These are phyloP conservation scores for Tripidium arundinaceum DNA, from an alignment of 202 grass and related monocot species.

Conservation along the genomic window DNA sequence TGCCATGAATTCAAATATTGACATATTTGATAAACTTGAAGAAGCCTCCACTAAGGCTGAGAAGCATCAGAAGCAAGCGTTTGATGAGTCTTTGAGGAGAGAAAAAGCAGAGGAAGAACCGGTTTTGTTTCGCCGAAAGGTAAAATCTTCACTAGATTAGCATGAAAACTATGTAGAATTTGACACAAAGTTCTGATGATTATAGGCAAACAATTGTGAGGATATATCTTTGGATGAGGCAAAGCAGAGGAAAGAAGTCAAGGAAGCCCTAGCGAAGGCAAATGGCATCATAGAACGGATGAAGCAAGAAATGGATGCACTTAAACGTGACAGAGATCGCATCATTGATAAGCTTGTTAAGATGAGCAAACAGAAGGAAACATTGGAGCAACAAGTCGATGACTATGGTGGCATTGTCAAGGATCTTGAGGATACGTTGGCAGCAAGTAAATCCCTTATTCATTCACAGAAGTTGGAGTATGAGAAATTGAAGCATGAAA, in stretches of 20 bases:
- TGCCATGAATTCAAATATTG: slow-evolving; percentile 31
- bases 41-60: slow-evolving; percentile 34
- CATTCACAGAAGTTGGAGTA: slow-evolving; percentile 39
- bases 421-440: slow-evolving; percentile 32
- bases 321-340: slow-evolving; percentile 43
- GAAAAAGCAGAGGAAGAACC: slow-evolving; percentile 42
- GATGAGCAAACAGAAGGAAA: slow-evolving; percentile 35
- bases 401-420: slow-evolving; percentile 35
- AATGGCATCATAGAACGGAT: slow-evolving; percentile 30
- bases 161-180: slow-evolving; percentile 2
- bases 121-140: slow-evolving; percentile 23
- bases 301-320: slow-evolving; percentile 46
- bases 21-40: slow-evolving; percentile 39
- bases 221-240: slow-evolving; percentile 37
- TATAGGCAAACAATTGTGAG: slow-evolving; percentile 46
- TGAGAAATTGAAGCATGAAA: slow-evolving; percentile 43
- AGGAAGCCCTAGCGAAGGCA: slow-evolving; percentile 42
- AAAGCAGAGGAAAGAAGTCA: slow-evolving; percentile 35
- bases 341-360: slow-evolving; percentile 44
- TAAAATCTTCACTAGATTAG: slow-evolving; percentile 6
- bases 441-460: slow-evolving; percentile 26
- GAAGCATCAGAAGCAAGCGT: slow-evolving; percentile 37
- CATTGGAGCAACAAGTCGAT: slow-evolving; percentile 41
- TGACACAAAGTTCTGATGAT: background rate
- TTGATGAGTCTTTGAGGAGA: slow-evolving; percentile 37